Evolutionary conservation across 1,284 basidiomycete species (phyloP), one percentile per base, ranked within the genome.

Genomic region (Fomitopsis betulina): DNA sequence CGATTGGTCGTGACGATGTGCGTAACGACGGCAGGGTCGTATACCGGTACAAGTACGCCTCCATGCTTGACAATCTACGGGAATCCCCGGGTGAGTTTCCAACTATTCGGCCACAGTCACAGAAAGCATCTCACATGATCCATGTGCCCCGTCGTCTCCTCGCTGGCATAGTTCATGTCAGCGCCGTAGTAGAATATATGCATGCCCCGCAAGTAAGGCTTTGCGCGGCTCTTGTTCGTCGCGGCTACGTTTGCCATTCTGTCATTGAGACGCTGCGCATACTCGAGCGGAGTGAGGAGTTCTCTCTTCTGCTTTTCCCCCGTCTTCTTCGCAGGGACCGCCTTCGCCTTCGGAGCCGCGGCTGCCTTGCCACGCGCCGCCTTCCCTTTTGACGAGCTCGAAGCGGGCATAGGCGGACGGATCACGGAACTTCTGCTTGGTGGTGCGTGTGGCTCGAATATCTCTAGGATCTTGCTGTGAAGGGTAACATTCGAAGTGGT

Each of bases 1-100:
- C 25, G 13, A n/a, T 51, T 70, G 54, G 83, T 81, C 4, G 82
- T 82, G 37, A 90, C 75, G 55, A 91, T 84, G 65, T 89, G 85
- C 1, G 88, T 89, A 23, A 85, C 79, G 8, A 69, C 60, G 4
- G 66, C 60, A 0, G 80, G 72, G 59, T 89, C 82, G 63, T 80
- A 91, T 38, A 65, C 72, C 2, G 85, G 77, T 42, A 82, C 67
- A 9, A 89, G 70, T 17, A 62, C 79, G 33, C 80, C 87, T 17
- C 87, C 87, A 60, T 81, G 71, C 62, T 75, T 75, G 42, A 83
- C 71, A 37, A 89, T 80, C 87, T 89, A n/a, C 50, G 33, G 35
- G 8, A 25, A 12, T n/a, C 57, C 27, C 45, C n/a, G 42, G 23
- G 45, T 47, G 12, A 47, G 25, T 15, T 3, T 17, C 21, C 45